Percentiles rank a stretch among this genome's conserved stretches.
These are phyloP conservation scores for Trichoderma aggressivum DNA, from an alignment of 2,329 filamentous ascomycete genomes.

Conservation along the genomic window DNA sequence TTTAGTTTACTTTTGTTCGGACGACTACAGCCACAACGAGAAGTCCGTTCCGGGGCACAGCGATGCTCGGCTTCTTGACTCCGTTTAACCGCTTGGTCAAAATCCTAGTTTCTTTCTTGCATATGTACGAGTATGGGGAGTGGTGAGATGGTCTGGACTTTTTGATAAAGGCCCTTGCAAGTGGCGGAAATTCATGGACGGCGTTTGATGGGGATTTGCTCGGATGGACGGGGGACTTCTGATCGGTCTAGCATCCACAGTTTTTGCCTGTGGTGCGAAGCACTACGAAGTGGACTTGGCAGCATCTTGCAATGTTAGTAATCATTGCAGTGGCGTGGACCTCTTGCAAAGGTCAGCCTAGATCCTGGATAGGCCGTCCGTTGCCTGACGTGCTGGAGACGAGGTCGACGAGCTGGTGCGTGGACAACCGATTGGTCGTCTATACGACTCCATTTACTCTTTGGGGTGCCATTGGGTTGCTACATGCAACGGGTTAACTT, in stretches of 20 bases:
- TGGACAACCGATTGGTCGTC: not conserved
- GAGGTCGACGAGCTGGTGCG: not conserved
- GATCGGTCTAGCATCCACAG: not conserved
- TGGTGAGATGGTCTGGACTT: not conserved
- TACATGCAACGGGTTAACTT: not conserved
- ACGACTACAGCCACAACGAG: not conserved
- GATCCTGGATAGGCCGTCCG: not conserved
- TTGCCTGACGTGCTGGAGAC: not conserved
- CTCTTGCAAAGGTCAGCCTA: not conserved
- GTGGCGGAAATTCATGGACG: not conserved
- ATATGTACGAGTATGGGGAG: not conserved
- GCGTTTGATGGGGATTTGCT: not conserved
- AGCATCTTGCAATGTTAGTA: not conserved
- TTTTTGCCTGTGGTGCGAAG: not conserved
- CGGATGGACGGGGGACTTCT: not conserved
- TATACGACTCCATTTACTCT: not conserved
- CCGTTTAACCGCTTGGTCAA: conserved; percentile 1
- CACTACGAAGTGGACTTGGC: not conserved
- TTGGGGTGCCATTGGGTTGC: not conserved
- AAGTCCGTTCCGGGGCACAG: not conserved
- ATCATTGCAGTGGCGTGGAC: not conserved
- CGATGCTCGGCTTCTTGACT: not conserved
- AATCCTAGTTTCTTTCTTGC: not conserved
- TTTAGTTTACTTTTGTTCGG: not conserved
- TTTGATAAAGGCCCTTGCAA: not conserved